Evolutionary conservation across 139 green algal species (phyloP).

Genomic region (Chlamydomonas applanata): DNA sequence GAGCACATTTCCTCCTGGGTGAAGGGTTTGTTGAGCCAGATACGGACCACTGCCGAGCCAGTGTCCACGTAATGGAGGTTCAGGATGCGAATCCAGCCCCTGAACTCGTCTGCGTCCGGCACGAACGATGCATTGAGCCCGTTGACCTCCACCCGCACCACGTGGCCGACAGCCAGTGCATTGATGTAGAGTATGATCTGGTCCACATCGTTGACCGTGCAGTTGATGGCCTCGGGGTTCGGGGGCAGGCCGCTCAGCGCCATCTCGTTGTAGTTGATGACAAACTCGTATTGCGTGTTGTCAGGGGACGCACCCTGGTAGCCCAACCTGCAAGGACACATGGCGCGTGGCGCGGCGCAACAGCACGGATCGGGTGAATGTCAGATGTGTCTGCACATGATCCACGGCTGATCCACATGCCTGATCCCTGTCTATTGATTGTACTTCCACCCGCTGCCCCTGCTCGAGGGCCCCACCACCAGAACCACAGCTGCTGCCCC

Average conservation of each 20-base stretch:
- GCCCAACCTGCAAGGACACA: too few species aligned
- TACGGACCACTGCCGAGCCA: background rate
- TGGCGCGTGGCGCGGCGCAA: too few species aligned
- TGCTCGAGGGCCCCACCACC: too few species aligned
- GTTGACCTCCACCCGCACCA: constrained; percentile 15
- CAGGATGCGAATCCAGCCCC: constrained; percentile 18
- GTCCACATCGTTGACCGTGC: constrained; percentile 22
- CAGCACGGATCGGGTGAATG: too few species aligned
- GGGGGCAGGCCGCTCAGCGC: background rate
- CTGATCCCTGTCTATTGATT: too few species aligned
- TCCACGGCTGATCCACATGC: too few species aligned
- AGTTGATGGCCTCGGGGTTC: constrained; percentile 6
- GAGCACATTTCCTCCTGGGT: constrained; percentile 16
- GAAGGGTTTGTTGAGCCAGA: constrained; percentile 2
- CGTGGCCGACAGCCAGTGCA: background rate
- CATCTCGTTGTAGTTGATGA: constrained; percentile 10
- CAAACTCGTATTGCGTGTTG: constrained; percentile 11
- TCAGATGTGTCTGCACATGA: too few species aligned
- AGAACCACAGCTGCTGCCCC: too few species aligned
- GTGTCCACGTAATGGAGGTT: constrained; percentile 19
- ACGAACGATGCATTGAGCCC: background rate
- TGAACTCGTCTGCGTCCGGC: background rate
- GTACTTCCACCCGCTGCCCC: too few species aligned
- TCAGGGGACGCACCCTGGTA: background rate
- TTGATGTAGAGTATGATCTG: constrained; percentile 14